These are phyloP conservation scores for Cladophialophora immunda DNA, from an alignment of 2,329 filamentous ascomycete species.

Conservation along the genomic window DNA sequence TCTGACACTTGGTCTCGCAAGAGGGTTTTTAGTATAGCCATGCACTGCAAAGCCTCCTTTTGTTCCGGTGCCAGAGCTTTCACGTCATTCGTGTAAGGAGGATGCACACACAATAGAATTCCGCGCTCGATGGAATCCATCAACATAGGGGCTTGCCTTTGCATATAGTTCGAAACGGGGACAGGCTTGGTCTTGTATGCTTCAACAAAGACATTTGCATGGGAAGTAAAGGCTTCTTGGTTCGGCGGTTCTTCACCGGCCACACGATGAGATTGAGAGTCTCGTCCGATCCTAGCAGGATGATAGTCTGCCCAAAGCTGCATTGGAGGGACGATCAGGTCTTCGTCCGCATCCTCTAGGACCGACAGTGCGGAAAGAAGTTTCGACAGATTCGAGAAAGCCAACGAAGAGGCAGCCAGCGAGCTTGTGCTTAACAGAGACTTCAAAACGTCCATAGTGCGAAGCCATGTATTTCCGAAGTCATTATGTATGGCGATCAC, in stretches of 20 bases:
- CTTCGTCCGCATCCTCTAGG: constrained; percentile 22
- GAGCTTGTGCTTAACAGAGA: constrained; percentile 23
- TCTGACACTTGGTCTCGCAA: constrained; percentile 65
- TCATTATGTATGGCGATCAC: constrained; percentile 28
- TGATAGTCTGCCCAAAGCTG: constrained; percentile 33
- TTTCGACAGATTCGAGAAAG: constrained; percentile 32
- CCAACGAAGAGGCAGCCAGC: constrained; percentile 26
- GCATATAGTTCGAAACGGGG: constrained; percentile 26
- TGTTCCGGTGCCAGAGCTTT: constrained; percentile 39
- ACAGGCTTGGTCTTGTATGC: constrained; percentile 29
- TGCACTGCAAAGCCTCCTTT: constrained; percentile 29
- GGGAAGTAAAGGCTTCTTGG: constrained; percentile 40
- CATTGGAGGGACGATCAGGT: constrained; percentile 39
- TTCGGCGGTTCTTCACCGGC: constrained; percentile 29
- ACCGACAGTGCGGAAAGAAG: constrained; percentile 24
- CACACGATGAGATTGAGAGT: constrained; percentile 34
- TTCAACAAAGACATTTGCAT: constrained; percentile 33
- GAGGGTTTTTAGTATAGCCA: constrained; percentile 37
- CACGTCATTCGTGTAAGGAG: constrained; percentile 41
- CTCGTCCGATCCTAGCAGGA: constrained; percentile 18
- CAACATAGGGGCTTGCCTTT: constrained; percentile 16
- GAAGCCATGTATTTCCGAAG: constrained; percentile 35
- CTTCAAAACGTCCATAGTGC: constrained; percentile 29
- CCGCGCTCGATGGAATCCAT: constrained; percentile 30
- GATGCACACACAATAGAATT: constrained; percentile 35